These are phyloP conservation scores for Erodium texanum DNA, from an alignment of 441 rosid species.

Conservation along the genomic window DNA sequence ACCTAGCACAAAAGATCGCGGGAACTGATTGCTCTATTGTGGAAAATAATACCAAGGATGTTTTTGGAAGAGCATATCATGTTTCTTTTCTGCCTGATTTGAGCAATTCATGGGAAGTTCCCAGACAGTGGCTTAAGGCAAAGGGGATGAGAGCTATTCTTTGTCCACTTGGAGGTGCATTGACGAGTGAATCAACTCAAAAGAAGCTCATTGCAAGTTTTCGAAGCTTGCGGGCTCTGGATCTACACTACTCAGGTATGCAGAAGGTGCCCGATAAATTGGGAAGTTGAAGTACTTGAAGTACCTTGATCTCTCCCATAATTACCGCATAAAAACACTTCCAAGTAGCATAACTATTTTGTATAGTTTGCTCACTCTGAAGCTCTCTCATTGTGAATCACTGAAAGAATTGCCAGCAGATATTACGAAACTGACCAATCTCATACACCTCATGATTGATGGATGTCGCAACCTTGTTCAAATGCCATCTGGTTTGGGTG, in stretches of 20 bases:
- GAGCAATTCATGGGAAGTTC: slow-evolving; percentile 1
- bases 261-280: neutral
- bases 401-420: slow-evolving; percentile 17
- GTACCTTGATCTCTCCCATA: slow-evolving; percentile 22
- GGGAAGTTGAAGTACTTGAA: slow-evolving; percentile 17
- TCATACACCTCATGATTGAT: slow-evolving; percentile 10
- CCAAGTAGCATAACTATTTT: slow-evolving; percentile 14
- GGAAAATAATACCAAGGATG: neutral
- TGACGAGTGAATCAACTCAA: neutral
- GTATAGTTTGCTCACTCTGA: slow-evolving; percentile 17
- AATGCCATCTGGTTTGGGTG: slow-evolving; percentile 23
- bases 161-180: neutral
- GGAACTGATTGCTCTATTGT: slow-evolving; percentile 8
- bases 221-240: slow-evolving; percentile 11
- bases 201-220: slow-evolving; percentile 8
- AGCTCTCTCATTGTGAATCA: neutral
- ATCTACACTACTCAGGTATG: neutral
- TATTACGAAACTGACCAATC: slow-evolving; percentile 15
- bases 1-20: slow-evolving; percentile 20
- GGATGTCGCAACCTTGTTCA: slow-evolving; percentile 5
- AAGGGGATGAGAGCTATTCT: slow-evolving; percentile 12
- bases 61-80: slow-evolving; percentile 7
- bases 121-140: neutral
- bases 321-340: slow-evolving; percentile 5
- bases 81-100: neutral